Percentiles rank a stretch among this genome's conserved stretches.
Conservation (phyloP, 2,329 filamentous ascomycete genomes). For the Blumeriella jaapii region DNA sequence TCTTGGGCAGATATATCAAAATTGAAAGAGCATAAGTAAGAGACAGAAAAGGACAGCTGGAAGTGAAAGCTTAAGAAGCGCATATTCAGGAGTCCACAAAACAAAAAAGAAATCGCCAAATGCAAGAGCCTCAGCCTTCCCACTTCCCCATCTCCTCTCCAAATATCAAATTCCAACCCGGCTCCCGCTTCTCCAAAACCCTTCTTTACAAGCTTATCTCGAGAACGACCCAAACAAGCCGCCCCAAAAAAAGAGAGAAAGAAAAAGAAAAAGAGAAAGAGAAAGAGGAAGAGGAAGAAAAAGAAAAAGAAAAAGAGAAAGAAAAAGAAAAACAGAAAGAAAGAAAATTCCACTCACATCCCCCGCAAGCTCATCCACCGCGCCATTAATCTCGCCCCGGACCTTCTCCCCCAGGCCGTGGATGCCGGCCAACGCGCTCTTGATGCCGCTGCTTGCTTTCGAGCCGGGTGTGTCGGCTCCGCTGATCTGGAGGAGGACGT, state of each 20-base stretch:
- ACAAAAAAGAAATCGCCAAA: no score
- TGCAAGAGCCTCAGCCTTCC: neutral
- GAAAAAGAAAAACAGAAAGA: neutral
- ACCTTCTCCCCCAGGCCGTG: constrained; percentile 16
- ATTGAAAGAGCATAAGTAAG: no score
- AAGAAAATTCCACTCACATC: constrained; percentile 4
- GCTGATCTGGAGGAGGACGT: no score
- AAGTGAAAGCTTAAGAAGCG: no score
- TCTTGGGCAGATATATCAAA: no score
- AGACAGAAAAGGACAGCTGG: no score
- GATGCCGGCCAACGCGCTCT: constrained; percentile 9
- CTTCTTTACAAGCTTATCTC: no score
- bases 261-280: neutral
- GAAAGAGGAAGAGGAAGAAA: neutral
- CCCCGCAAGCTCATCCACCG: constrained; percentile 11
- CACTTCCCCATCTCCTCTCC: neutral
- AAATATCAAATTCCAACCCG: neutral
- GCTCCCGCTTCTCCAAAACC: no score
- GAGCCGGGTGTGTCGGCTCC: no score
- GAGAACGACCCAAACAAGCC: no score
- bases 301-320: neutral
- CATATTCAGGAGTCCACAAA: no score
- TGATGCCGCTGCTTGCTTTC: no score
- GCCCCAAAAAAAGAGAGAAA: constrained; percentile 1
- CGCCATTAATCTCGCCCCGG: constrained; percentile 14